Conservation (phyloP, 140 eudicot genomes). For the Stevia rebaudiana region DNA sequence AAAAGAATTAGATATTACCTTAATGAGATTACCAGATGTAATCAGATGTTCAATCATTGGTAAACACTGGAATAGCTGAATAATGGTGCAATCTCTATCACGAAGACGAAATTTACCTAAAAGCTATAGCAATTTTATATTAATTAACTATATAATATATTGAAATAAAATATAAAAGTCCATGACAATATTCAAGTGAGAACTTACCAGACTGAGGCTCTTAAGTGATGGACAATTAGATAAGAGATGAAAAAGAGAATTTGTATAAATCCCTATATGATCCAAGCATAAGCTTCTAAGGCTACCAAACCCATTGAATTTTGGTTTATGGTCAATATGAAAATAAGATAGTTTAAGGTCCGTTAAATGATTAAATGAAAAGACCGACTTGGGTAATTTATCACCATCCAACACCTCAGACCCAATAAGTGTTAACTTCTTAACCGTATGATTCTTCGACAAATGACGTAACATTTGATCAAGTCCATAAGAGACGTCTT, state of each 20-base stretch:
- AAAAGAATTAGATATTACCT: neutral
- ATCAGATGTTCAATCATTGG: neutral
- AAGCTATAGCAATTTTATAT: neutral
- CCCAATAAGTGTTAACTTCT: neutral
- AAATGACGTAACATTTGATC: neutral
- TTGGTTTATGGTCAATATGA: neutral
- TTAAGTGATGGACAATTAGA: neutral
- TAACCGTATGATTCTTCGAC: neutral
- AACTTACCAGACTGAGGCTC: neutral
- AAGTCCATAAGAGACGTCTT: neutral
- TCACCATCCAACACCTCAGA: too few relatives aligned
- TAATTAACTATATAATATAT: too few relatives aligned
- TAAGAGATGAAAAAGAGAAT: neutral
- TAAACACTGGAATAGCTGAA: neutral
- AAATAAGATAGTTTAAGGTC: neutral
- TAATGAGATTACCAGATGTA: neutral
- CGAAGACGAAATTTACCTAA: rapidly evolving
- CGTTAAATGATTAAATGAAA: neutral
- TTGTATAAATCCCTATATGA: neutral
- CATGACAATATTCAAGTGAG: neutral
- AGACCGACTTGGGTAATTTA: neutral
- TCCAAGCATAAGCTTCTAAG: neutral
- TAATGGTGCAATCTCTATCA: neutral
- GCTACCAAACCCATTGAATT: neutral
- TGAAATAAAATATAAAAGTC: neutral